A percentile compares a stretch with the other conserved stretches of the same genome.
Evolutionary conservation across 139 green algal genomes (phyloP).

Genomic region (Ettlia oleoabundans): DNA sequence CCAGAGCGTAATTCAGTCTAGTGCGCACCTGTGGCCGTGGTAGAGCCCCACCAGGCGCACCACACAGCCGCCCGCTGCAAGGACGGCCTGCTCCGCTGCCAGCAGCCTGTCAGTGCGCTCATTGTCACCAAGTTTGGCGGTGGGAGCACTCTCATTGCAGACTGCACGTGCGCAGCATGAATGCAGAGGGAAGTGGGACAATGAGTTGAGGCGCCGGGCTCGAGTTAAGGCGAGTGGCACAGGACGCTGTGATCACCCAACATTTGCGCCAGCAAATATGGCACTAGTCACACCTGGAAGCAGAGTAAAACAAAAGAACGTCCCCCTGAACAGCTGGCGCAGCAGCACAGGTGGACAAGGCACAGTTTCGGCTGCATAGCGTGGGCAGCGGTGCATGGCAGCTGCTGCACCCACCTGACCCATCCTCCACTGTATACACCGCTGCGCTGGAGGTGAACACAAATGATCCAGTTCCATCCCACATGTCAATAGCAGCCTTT

Average conservation of each 20-base stretch:
- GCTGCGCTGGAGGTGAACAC: conserved; percentile 92
- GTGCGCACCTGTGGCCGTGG: conserved; percentile 67
- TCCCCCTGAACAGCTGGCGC: too few relatives aligned
- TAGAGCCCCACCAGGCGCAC: conserved; percentile 96
- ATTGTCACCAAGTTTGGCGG: conserved; percentile 53
- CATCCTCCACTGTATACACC: conserved; percentile 81
- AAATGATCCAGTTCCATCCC: conserved; percentile 86
- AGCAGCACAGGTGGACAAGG: not conserved
- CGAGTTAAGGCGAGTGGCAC: too few relatives aligned
- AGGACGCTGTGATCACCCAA: too few relatives aligned
- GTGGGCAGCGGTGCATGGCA: not conserved
- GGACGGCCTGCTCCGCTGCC: conserved; percentile 73
- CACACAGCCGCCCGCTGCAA: conserved; percentile 85
- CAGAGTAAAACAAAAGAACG: too few relatives aligned
- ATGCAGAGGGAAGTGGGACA: not conserved
- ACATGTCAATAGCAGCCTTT: conserved; percentile 67
- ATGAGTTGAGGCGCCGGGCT: too few relatives aligned
- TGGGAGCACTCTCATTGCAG: conserved; percentile 26
- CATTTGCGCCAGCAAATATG: too few relatives aligned
- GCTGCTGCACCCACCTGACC: conserved; percentile 22
- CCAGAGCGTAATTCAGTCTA: too few relatives aligned
- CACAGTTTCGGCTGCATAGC: not conserved
- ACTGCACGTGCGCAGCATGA: not conserved
- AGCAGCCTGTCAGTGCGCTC: conserved; percentile 82
- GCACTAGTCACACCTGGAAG: too few relatives aligned